Conservation (phyloP, 1,284 basidiomycete genomes). For the Boletellus sp. region DNA sequence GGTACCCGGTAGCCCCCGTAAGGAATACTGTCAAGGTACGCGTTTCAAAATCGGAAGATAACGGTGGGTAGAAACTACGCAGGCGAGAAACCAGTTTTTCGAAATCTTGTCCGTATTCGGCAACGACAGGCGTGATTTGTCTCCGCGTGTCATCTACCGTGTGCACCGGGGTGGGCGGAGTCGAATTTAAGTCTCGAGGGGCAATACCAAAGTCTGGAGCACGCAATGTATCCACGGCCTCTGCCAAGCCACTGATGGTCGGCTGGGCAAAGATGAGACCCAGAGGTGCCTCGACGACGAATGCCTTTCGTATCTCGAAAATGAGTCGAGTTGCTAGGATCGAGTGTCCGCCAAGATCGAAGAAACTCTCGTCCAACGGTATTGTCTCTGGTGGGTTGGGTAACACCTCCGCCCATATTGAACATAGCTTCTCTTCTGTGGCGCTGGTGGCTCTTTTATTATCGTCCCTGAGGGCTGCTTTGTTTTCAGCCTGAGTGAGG, state of each 20-base stretch:
- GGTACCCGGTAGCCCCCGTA: conserved; percentile 96
- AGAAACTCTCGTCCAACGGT: conserved; percentile 93
- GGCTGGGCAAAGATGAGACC: conserved; percentile 93
- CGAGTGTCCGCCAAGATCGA: conserved; percentile 97
- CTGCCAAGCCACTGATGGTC: conserved; percentile 80
- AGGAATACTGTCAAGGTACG: conserved; percentile 81
- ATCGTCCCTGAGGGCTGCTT: conserved; percentile 25
- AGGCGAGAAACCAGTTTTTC: conserved; percentile 62
- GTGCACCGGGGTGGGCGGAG: conserved; percentile 15
- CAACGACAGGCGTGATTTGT: conserved; percentile 22
- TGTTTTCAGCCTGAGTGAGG: conserved; percentile 36
- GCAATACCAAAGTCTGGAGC: conserved; percentile 81
- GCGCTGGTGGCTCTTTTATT: conserved; percentile 47
- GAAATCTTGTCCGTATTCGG: conserved; percentile 82
- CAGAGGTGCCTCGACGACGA: conserved; percentile 89
- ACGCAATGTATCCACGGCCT: conserved; percentile 74
- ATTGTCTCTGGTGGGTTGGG: conserved; percentile 79
- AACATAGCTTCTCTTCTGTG: conserved; percentile 79
- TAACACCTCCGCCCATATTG: conserved; percentile 82
- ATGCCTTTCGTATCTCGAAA: conserved; percentile 93
- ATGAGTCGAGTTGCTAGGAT: conserved; percentile 96
- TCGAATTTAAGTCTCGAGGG: conserved; percentile 35
- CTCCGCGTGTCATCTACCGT: conserved; percentile 18
- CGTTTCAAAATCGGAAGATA: conserved; percentile 50
- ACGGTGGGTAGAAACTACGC: conserved; percentile 54